Evolutionary conservation across 1,284 basidiomycete species (phyloP).

Genomic region (Cutaneotrichosporon sp.): DNA sequence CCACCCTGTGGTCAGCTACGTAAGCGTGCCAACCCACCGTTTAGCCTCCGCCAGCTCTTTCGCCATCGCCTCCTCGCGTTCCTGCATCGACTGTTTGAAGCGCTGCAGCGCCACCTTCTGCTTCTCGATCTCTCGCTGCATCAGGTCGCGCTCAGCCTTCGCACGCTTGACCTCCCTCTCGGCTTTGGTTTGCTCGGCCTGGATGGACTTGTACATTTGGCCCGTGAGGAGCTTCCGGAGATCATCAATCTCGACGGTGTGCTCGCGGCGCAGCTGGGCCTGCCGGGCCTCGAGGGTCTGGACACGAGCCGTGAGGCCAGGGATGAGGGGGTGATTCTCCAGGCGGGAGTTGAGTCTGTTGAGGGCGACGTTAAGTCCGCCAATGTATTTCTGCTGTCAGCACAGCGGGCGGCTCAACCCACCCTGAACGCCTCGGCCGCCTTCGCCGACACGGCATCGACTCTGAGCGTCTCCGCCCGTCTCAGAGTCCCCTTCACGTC

Average conservation of each 20-base stretch:
- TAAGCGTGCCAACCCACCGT: constrained; percentile 11
- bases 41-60: constrained; percentile 12
- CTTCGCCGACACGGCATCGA: constrained; percentile 19
- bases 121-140: constrained; percentile 25
- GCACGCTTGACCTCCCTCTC: constrained; percentile 17
- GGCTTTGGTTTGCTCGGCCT: constrained; percentile 10
- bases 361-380: constrained; percentile 25
- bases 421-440: constrained; percentile 31
- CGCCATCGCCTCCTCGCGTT: constrained; percentile 21
- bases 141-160: constrained; percentile 14
- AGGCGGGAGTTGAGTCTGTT: constrained; percentile 22
- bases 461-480: constrained; percentile 21
- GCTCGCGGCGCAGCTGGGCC: constrained; percentile 4
- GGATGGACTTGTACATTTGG: constrained; percentile 4
- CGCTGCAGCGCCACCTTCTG: constrained; percentile 20
- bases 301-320: constrained; percentile 8
- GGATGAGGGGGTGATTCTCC: constrained; percentile 24
- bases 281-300: constrained; percentile 1
- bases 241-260: constrained; percentile 12
- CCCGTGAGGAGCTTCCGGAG: constrained; percentile 6
- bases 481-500: constrained; percentile 24
- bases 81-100: constrained; percentile 3
- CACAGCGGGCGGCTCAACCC: not conserved
- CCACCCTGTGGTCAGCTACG: constrained; percentile 1
- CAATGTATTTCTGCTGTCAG: constrained; percentile 31